Base-by-base conservation (phyloP, 1,284 basidiomycete genomes). In the Rhizopogon hawkerae region DNA sequence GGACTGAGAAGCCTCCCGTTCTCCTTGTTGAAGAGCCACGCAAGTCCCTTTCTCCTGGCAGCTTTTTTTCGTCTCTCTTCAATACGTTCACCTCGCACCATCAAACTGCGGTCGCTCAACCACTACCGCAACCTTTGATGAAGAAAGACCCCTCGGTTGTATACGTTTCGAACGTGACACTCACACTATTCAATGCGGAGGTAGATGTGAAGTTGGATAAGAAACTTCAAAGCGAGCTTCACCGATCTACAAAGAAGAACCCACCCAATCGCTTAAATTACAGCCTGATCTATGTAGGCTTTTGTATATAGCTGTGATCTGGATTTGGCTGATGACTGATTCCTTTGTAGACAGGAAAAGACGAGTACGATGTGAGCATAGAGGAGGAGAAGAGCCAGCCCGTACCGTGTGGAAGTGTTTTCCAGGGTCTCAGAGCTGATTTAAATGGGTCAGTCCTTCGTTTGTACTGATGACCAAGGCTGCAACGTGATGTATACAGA, bases 231-330 rank as follows among this genome's bases (percentile, higher is more conserved):
- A 65, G 75, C 1, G 95, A 98, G 64, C 75, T 98, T 31, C 79
- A 92, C 58, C 77, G 95, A 45, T 91, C 92, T 7, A 98, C 94
- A 0, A 97, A 97, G 77, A 98, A 98, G 74, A 85, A 89, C 37
- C 88, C 92, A 0, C 96, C 96, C 0, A 72, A 70, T 6, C 78
- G 73, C 48, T 81, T 94, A 61, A 83, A 79, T 43, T 86, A 91
- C 50, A 83, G 89, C 57, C 71, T 98, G 16, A 92, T 98, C 38
- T 98, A 91, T 71, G 87, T 89, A 48, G 51, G 81, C 70, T 2
- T 35, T 49, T 26, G 1, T 31, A 31, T 10, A 9, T 48, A 13
- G 21, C 24, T 9, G 7, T 37, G n/a, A 14, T 33, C 35, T 47
- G 46, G 26, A 38, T 24, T 35, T 41, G 14, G 16, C 46, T 53